Evolutionary conservation across 805 yeast genomes (phyloP).

Genomic region (Pichia thaimueangensis): DNA sequence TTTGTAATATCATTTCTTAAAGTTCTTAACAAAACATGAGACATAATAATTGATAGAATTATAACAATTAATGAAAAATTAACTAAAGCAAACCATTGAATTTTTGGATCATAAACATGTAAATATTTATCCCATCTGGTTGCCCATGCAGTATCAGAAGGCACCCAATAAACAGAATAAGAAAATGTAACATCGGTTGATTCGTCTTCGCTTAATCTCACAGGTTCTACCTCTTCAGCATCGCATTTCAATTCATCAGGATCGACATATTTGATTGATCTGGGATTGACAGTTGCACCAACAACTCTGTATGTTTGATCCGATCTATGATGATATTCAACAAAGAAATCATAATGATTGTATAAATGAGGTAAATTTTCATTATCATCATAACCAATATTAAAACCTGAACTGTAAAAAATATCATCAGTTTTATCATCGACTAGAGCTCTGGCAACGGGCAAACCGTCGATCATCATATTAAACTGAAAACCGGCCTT

Average conservation of each 20-base stretch:
- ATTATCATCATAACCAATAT: constrained; percentile 63
- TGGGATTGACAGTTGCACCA: constrained; percentile 76
- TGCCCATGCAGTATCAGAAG: constrained; percentile 83
- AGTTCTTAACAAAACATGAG: constrained; percentile 71
- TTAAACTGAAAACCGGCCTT: constrained; percentile 80
- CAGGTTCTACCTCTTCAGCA: constrained; percentile 30
- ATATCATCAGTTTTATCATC: constrained; percentile 54
- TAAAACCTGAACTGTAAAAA: constrained; percentile 78
- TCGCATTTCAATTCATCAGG: constrained; percentile 17
- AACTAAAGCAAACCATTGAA: constrained; percentile 92
- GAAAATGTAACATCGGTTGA: constrained; percentile 65
- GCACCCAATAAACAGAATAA: constrained; percentile 72
- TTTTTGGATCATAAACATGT: constrained; percentile 84
- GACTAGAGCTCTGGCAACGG: constrained; percentile 64
- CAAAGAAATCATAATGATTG: constrained; percentile 72
- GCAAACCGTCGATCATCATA: constrained; percentile 93
- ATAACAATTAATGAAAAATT: constrained; percentile 80
- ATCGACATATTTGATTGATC: constrained; percentile 35
- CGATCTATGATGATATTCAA: constrained; percentile 78
- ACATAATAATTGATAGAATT: constrained; percentile 68
- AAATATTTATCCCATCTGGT: constrained; percentile 98
- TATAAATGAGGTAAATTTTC: constrained; percentile 49
- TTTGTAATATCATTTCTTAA: constrained; percentile 78
- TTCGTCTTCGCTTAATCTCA: constrained; percentile 42
- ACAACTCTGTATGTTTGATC: constrained; percentile 75